These are phyloP conservation scores for Apophysomyces sp. DNA, from an alignment of 371 early-diverging fungal species.

Conservation along the genomic window DNA sequence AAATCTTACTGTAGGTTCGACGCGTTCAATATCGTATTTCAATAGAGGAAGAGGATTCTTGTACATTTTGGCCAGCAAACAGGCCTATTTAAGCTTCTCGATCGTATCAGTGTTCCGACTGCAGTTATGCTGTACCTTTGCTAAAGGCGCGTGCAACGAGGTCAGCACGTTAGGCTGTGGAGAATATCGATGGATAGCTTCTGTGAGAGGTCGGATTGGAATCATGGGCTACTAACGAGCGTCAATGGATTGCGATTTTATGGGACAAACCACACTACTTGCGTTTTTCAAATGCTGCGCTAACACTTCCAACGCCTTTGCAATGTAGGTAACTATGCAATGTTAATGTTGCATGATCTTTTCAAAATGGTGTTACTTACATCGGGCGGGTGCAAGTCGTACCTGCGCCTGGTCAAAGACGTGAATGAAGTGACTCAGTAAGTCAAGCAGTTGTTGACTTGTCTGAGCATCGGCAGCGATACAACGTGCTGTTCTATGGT, in stretches of 20 bases:
- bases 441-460: conserved; percentile 29
- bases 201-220: conserved; percentile 37
- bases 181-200: conserved; percentile 41
- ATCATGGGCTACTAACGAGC: conserved; percentile 34
- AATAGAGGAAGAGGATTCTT: conserved; percentile 57
- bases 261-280: background rate
- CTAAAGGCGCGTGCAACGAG: conserved; percentile 55
- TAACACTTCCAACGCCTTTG: conserved; percentile 45
- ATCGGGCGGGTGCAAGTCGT: conserved; percentile 36
- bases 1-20: conserved; percentile 49
- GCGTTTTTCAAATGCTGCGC: conserved; percentile 28
- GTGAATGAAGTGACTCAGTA: conserved; percentile 41
- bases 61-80: conserved; percentile 63
- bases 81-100: too few species aligned
- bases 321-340: conserved; percentile 40
- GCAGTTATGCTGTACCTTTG: conserved; percentile 41
- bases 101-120: too few species aligned
- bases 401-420: conserved; percentile 49
- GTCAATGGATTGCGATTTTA: too few species aligned
- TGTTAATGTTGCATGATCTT: background rate
- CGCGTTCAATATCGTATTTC: conserved; percentile 54
- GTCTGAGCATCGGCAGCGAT: conserved; percentile 19
- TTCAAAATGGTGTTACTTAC: conserved; percentile 23
- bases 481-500: conserved; percentile 47
- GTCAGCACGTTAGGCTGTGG: conserved; percentile 44